Conservation (phyloP, 345 rosid species). For the Eucalyptus curtisii region DNA sequence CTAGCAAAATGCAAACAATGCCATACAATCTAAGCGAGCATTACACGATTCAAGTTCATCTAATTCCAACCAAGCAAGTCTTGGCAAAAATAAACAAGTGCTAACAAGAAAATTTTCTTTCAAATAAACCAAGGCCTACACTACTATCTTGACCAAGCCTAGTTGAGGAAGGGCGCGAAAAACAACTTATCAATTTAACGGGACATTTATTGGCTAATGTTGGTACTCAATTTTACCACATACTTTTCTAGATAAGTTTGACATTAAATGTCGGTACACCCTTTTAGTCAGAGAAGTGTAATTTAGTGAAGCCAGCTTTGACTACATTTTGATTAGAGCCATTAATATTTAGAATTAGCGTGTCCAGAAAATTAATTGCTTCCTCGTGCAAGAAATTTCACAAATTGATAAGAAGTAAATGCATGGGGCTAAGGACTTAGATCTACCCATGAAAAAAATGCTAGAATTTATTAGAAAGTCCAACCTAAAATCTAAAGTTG, state of each 20-base stretch:
- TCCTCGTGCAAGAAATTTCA: not conserved
- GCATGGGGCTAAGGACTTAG: not conserved
- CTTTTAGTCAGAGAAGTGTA: not conserved
- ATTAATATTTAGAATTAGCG: not conserved
- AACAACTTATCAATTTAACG: not conserved
- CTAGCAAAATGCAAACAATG: not conserved
- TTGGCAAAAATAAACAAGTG: not conserved
- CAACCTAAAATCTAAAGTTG: too few species aligned
- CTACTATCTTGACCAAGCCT: not conserved
- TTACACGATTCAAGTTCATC: not conserved
- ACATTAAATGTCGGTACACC: not conserved
- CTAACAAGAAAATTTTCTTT: not conserved
- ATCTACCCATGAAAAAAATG: not conserved
- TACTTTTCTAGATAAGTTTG: not conserved
- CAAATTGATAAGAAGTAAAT: not conserved
- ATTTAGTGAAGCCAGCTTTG: not conserved
- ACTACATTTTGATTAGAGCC: not conserved
- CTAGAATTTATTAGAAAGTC: not conserved
- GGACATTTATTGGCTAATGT: not conserved
- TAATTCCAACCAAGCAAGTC: not conserved
- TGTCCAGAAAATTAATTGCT: not conserved
- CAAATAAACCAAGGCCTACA: not conserved
- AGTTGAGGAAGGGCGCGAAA: not conserved
- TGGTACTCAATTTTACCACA: not conserved
- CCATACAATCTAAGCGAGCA: not conserved